Base-by-base conservation (phyloP, 345 rosid species). In the Murraya koenigii region DNA sequence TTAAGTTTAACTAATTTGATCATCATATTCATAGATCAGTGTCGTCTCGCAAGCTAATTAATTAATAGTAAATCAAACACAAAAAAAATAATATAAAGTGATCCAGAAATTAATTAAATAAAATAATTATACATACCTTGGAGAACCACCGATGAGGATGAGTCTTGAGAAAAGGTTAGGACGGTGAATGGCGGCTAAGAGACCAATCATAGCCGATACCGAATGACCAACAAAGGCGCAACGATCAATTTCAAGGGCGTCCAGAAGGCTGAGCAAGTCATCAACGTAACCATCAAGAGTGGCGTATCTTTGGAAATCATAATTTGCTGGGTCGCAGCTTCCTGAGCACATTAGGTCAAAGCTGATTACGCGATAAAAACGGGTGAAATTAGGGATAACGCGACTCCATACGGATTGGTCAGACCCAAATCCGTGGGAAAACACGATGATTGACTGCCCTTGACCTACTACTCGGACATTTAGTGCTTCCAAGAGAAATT, bases 161-260 rank as follows among this genome's bases (percentile, higher is more conserved):
- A 94, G 88, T 68, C 91, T 91, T 28, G 89, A 39, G 87, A 94
- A 92, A 77, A 94, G 93, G 33, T 84, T 77, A 2, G 96, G 97
- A 22, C 93, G 88, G 25, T 88, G 86, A 66, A 90, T 86, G 66
- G 98, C 86, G 19, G 98, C 98, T 0, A 92, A 56, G 64, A 90
- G 85, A 5, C 97, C 97, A 44, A 91, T 86, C 98, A 90, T 94
- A 30, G 94, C 94, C 1, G 98, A 94, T 52, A 91, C 82, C 4
- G 98, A 94, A 85, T 91, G 98, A 2, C 98, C 98, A 0, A 94
- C 89, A 49, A 87, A 91, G 28, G 83, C 86, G n/a, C 97, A 93
- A 0, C 80, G 83, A 0, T 85, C 82, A 63, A 94, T 84, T 14
- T 89, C 76, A 30, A 90, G 89, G 1, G 88, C 81, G 66, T 90